Base-by-base conservation (phyloP, 2,329 filamentous ascomycete genomes). In the Verticillium nonalfalfae region DNA sequence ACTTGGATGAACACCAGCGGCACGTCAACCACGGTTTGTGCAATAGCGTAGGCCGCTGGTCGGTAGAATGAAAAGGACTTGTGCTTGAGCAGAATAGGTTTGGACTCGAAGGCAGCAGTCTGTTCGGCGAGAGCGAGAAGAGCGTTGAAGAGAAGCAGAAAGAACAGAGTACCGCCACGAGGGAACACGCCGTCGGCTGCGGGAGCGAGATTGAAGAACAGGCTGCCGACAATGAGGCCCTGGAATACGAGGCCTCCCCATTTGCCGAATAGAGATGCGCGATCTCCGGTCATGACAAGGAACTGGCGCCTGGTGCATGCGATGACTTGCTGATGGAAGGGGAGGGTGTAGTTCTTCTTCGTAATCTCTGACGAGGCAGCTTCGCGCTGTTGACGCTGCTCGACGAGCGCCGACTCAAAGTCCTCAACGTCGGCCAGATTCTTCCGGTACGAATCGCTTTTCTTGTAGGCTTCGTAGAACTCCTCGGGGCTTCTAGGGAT, bases 31-130 rank as follows among this genome's bases (percentile, higher is more conserved):
- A 69, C 55, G 2, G 68, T 71, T 56, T 72, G 70, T 1, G 70
- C 71, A 7, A 73, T 59, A 7, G 84, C 84, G 63, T 81, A 85
- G 18, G 85, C 85, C 0, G 83, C 77, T 1, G 85, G 85, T 4
- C 82, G 83, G 65, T 90, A 89, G 71, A 90, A 90, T 0, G 85
- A 86, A 65, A 89, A 90, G 31, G 81, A 85, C 68, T 89, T 89
- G 72, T 90, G 88, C 70, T 90, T 90, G 59, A 89, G 74, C 45
- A 91, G 72, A 61, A 91, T 89, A 0, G 86, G 87, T 55, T 87
- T 82, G 26, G 81, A 82, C 57, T 80, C 74, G 65, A 90, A 90
- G 0, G 85, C 81, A 1, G 85, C 73, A 0, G 86, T 85, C 50
- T 86, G 76, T 67, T 89, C 85, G 5, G 83, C 81, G 56, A 88